Base-by-base conservation (phyloP, 805 yeast genomes). In the Myxozyma kluyveri region DNA sequence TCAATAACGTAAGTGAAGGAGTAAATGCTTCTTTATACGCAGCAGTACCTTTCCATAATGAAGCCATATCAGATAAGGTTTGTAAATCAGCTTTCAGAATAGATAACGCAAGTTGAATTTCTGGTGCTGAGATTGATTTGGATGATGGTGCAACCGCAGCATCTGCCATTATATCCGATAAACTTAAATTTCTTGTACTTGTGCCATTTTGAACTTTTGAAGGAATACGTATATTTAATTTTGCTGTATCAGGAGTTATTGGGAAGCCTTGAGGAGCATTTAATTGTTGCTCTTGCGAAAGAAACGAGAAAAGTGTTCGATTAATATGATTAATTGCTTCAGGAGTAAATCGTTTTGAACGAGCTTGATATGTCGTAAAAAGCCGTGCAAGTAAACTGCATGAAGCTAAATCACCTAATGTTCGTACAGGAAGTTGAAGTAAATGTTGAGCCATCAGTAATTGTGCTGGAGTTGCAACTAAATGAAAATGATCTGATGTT, bases 401-500 rank as follows among this genome's bases (percentile, higher is more conserved):
- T 49, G 79, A 76, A 41, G 80, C 78, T 4, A 83, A 58, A 40
- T 71, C 73, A 24, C 67, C 67, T 23, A 79, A 54, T 3, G 74
- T 64, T 21, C 65, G 64, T 24, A 69, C 67, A 39, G 75, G 74
- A 19, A 78, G 61, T 60, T 78, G 80, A 47, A 83, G 81, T 49
- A 91, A 70, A 12, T 80, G 73, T 67, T 88, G 91, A 44, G 84
- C 79, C 73, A 88, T 80, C 36, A 88, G 69, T 31, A 93, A 77
- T 27, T 80, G 72, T 1, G 91, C 77, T 2, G 97, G 96, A 0
- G 96, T 90, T 3, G 83, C 90, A 9, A 93, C 85, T 53, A 89
- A 75, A 73, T 93, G 99, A 69, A 86, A 91, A 65, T 88, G 90
- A 73, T 93, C 99, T 0, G 99, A 93, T 0, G 97, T 88, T 0